phyloP scores from a whole-genome alignment of 1,284 basidiomycete species.

The Pyrrhoderma lamaoense region DNA sequence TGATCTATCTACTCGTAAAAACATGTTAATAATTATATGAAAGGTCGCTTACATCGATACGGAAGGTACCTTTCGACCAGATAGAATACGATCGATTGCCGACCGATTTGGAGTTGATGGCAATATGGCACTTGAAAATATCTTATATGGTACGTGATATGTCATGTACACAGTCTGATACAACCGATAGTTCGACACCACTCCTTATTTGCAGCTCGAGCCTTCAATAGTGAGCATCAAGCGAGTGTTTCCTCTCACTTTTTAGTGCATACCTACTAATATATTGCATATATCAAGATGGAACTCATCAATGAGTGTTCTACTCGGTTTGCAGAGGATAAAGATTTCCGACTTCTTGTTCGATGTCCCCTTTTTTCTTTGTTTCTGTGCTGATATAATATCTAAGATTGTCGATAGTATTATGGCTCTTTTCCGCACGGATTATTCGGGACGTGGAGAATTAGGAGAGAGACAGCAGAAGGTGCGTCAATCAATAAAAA shows the following conservation, averaged over 20 bases:
- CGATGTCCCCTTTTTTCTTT: slow-evolving; percentile 7
- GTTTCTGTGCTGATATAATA: slow-evolving; percentile 3
- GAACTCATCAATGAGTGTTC: slow-evolving; percentile 84
- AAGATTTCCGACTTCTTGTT: slow-evolving; percentile 69
- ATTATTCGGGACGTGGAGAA: slow-evolving; percentile 88
- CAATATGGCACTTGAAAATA: slow-evolving; percentile 80
- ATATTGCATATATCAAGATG: slow-evolving; percentile 46
- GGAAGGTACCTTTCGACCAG: slow-evolving; percentile 90
- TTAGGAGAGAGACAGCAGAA: slow-evolving; percentile 90
- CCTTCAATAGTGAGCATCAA: slow-evolving; percentile 85
- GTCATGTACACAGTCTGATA: neutral
- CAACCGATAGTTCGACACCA: too few relatives aligned
- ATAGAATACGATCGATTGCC: slow-evolving; percentile 83
- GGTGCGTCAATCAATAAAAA: slow-evolving; percentile 32
- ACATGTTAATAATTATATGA: slow-evolving; percentile 8
- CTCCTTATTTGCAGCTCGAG: slow-evolving; percentile 50
- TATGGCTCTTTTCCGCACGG: slow-evolving; percentile 91
- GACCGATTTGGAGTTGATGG: slow-evolving; percentile 87
- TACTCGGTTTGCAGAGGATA: slow-evolving; percentile 74
- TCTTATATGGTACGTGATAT: slow-evolving; percentile 60
- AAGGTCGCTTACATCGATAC: slow-evolving; percentile 92
- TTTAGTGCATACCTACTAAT: slow-evolving; percentile 13
- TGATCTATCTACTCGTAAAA: neutral
- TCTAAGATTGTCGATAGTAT: slow-evolving; percentile 84
- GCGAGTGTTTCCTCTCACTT: slow-evolving; percentile 28